Conservation (phyloP, 202 grass and related monocot genomes). For the Musa balbisiana region DNA sequence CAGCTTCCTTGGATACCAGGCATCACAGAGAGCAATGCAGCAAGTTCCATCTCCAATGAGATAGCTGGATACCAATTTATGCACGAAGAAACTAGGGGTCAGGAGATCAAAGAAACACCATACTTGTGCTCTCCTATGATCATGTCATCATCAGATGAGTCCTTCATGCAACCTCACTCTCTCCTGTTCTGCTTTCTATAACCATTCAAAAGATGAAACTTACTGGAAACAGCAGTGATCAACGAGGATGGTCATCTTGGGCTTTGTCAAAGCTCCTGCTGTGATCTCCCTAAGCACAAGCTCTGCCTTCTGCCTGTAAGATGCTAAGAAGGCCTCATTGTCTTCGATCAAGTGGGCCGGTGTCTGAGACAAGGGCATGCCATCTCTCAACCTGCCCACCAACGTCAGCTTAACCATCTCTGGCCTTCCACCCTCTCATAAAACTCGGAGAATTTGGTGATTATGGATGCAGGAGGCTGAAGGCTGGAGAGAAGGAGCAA, state of each 20-base stretch:
- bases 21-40: slow-evolving; percentile 15
- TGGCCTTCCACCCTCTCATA: not conserved
- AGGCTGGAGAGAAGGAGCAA: not conserved
- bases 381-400: slow-evolving; percentile 15
- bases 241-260: slow-evolving; percentile 15
- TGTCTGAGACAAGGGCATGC: slow-evolving; percentile 19
- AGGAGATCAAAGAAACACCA: not conserved
- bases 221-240: slow-evolving; percentile 22
- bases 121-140: not conserved
- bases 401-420: slow-evolving; percentile 20
- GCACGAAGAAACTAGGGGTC: not conserved
- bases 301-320: slow-evolving; percentile 15
- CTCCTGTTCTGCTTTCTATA: not conserved
- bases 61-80: not conserved
- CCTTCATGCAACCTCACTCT: not conserved
- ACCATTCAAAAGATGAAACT: not conserved
- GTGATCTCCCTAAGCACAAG: slow-evolving; percentile 18
- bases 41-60: slow-evolving; percentile 18
- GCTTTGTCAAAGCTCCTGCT: not conserved
- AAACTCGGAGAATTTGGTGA: not conserved
- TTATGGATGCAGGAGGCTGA: not conserved
- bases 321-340: not conserved
- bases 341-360: slow-evolving; percentile 19
- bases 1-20: slow-evolving; percentile 20
- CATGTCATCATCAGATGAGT: not conserved